Evolutionary conservation across 1,139 yeast genomes (phyloP).

Genomic region (Pichia sp.): DNA sequence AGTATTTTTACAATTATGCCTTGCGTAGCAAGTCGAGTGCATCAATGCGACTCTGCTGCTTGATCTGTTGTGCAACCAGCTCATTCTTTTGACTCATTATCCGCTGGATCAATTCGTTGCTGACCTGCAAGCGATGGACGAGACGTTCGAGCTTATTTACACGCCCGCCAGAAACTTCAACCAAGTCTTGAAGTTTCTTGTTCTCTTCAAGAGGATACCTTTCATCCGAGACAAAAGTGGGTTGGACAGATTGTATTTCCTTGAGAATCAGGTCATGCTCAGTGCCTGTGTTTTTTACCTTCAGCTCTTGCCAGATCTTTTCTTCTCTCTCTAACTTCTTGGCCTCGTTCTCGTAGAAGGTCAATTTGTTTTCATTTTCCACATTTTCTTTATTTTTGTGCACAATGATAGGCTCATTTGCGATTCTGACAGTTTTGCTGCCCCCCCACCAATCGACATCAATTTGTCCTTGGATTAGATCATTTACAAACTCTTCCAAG

Average conservation of each 20-base stretch:
- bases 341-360: conserved; percentile 43
- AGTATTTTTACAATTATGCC: conserved; percentile 14
- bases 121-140: conserved; percentile 4
- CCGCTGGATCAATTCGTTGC: conserved; percentile 7
- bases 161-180: conserved; percentile 2
- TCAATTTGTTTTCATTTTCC: conserved; percentile 44
- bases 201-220: not conserved
- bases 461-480: conserved; percentile 54
- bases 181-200: not conserved
- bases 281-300: not conserved
- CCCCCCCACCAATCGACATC: conserved; percentile 63
- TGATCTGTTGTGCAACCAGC: conserved; percentile 14
- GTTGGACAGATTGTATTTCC: not conserved
- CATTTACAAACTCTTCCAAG: conserved; percentile 59
- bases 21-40: conserved; percentile 26
- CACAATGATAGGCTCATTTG: conserved; percentile 28
- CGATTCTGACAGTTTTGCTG: not conserved
- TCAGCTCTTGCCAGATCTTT: conserved; percentile 17
- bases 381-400: conserved; percentile 57
- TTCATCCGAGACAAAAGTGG: not conserved
- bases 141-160: conserved; percentile 8
- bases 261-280: conserved; percentile 3
- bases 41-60: conserved; percentile 21
- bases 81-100: conserved; percentile 5
- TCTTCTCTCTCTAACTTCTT: conserved; percentile 43